Conservation (phyloP, 352 stramenopile genomes). For the Phytopythium chamaehyphon region DNA sequence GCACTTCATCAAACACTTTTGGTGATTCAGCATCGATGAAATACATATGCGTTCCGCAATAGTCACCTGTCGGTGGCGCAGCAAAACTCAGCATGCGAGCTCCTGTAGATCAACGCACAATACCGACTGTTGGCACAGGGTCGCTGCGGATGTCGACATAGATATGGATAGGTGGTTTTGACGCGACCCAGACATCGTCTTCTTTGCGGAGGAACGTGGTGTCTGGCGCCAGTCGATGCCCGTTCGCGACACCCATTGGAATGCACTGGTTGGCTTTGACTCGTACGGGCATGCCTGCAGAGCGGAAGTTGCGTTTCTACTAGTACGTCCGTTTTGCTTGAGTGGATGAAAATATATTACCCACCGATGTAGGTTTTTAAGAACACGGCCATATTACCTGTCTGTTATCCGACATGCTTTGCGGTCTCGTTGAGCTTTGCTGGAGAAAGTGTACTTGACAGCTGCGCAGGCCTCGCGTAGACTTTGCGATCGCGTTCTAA, state of each 20-base stretch:
- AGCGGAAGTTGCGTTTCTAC: too few relatives aligned
- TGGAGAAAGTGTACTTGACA: too few relatives aligned
- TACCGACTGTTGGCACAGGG: too few relatives aligned
- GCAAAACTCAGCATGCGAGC: too few relatives aligned
- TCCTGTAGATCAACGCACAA: too few relatives aligned
- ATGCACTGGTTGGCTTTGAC: slow-evolving; percentile 15
- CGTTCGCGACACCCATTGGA: slow-evolving; percentile 9
- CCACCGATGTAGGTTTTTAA: too few relatives aligned
- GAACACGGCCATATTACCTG: too few relatives aligned
- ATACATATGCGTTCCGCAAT: slow-evolving; percentile 7
- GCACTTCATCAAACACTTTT: background rate
- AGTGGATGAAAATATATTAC: too few relatives aligned
- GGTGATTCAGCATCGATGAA: slow-evolving; percentile 7
- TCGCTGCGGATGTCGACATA: slow-evolving; percentile 12
- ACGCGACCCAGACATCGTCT: slow-evolving; percentile 6
- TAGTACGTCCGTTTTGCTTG: too few relatives aligned
- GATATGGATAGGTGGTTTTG: slow-evolving; percentile 2
- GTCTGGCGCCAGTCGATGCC: slow-evolving; percentile 9
- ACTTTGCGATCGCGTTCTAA: background rate
- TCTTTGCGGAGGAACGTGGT: slow-evolving; percentile 2
- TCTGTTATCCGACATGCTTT: too few relatives aligned
- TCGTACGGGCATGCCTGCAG: slow-evolving; percentile 14
- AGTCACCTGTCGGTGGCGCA: too few relatives aligned
- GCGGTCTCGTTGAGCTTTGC: too few relatives aligned
- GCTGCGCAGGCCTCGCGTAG: background rate